Base-by-base conservation (phyloP, 1,139 yeast species). In the Magnusiomyces tetraspermus region DNA sequence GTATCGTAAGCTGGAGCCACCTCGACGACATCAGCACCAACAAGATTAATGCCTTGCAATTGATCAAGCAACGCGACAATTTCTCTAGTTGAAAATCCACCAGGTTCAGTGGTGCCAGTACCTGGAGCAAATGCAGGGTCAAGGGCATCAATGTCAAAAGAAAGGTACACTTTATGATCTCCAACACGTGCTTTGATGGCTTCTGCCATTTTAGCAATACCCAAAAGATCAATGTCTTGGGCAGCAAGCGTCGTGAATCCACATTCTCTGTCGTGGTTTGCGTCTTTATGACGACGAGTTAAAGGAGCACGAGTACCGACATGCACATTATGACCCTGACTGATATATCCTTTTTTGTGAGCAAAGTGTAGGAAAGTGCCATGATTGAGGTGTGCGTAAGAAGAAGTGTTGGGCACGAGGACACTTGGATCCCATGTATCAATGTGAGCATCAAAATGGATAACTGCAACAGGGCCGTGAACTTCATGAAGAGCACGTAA, bases 121-220 rank as follows among this genome's bases (percentile, higher is more conserved):
- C 92, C 94, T 53, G 88, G 84, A 5, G 90, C 87, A 60, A 80
- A 79, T 1, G 83, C 89, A 1, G 94, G 92, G 65, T 85, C 94
- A 58, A 85, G 72, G 13, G 83, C 87, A 65, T 85, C 94, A 49
- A 85, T 83, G 65, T 85, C 94, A 42, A 85, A 82, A 5, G 86
- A 79, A 36, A 85, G 71, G 61, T 83, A 85, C 1, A 85, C 83
- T 31, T 90, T 87, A 26, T 76, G 71, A 54, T 80, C 77, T 56
- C 80, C 72, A 41, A 83, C 77, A 51, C 71, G 71, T 15, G 73
- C 63, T 24, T 78, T 74, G 30, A 83, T 82, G 48, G 72, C 73
- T 38, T 79, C 74, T 1, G 78, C 74, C 6, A 89, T 87, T n/a
- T 67, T 67, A 4, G 57, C 49, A n/a, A 67, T 55, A 10, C 69